Percentiles rank a stretch among this genome's conserved stretches.
Conservation (phyloP, 306 rosid species). For the Castanea crenata region DNA sequence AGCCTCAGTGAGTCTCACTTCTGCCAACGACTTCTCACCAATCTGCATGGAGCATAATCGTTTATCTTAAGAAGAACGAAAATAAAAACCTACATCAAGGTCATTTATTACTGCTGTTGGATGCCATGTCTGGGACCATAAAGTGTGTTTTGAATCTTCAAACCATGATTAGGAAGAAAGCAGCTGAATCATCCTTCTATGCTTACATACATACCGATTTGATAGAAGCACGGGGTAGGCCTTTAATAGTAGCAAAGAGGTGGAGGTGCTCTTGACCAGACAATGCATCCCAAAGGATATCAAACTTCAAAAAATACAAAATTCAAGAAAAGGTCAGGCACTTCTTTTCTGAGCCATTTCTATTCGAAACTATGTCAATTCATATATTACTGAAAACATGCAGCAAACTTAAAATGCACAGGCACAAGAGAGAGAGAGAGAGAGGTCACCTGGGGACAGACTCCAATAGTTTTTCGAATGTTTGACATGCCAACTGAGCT, state of each 20-base stretch:
- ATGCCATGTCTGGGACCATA: not conserved
- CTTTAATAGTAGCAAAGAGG: conserved; percentile 79
- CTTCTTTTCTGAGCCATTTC: conserved; percentile 3
- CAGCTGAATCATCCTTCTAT: conserved; percentile 11
- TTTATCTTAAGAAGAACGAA: conserved; percentile 15
- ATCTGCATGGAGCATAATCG: conserved; percentile 41
- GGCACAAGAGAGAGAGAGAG: conserved; percentile 5
- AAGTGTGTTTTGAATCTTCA: not conserved
- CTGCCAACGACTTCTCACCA: conserved; percentile 54
- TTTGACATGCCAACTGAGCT: conserved; percentile 73
- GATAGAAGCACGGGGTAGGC: conserved; percentile 64
- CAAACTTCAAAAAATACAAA: conserved; percentile 52
- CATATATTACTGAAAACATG: conserved; percentile 10
- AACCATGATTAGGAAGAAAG: not conserved
- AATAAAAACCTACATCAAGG: not conserved
- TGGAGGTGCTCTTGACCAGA: conserved; percentile 84
- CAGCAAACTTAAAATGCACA: not conserved
- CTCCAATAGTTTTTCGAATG: conserved; percentile 73
- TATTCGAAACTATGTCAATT: not conserved
- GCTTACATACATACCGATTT: conserved; percentile 47
- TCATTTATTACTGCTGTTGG: not conserved
- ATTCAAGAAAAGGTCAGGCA: conserved; percentile 14
- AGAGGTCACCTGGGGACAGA: conserved; percentile 87
- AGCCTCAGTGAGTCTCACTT: conserved; percentile 69
- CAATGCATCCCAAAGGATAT: conserved; percentile 82